Conservation (phyloP, 331 rosid genomes). For the Malus hybrid region DNA sequence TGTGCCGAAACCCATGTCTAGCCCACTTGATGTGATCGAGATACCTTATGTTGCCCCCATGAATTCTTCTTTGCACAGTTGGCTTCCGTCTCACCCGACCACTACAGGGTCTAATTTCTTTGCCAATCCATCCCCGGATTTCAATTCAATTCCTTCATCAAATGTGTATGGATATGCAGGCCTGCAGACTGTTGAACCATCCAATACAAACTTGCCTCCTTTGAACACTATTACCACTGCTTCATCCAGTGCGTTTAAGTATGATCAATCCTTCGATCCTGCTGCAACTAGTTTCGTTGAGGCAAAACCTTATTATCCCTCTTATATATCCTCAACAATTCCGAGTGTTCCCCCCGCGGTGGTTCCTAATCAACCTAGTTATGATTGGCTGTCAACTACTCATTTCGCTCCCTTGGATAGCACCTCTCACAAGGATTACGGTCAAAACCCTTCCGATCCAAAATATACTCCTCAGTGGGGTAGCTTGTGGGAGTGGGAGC, state of each 20-base stretch:
- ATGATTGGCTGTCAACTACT: slow-evolving; percentile 38
- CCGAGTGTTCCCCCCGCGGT: slow-evolving; percentile 25
- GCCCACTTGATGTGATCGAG: slow-evolving; percentile 43
- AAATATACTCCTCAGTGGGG: slow-evolving; percentile 25
- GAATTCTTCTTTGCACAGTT: slow-evolving; percentile 32
- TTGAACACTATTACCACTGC: slow-evolving; percentile 24
- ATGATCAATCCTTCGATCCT: slow-evolving; percentile 21
- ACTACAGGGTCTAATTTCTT: slow-evolving; percentile 31
- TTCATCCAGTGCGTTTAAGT: slow-evolving; percentile 19
- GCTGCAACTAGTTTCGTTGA: slow-evolving; percentile 28
- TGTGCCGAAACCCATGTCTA: slow-evolving; percentile 16
- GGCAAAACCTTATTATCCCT: slow-evolving; percentile 38
- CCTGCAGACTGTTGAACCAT: slow-evolving; percentile 16
- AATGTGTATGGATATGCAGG: slow-evolving; percentile 17
- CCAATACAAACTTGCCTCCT: slow-evolving; percentile 33
- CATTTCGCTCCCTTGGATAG: slow-evolving; percentile 23
- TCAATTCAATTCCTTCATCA: slow-evolving; percentile 26
- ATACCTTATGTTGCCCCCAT: slow-evolving; percentile 25
- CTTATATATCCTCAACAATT: slow-evolving; percentile 27
- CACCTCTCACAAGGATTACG: slow-evolving; percentile 20
- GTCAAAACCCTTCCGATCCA: slow-evolving; percentile 20
- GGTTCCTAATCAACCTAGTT: slow-evolving; percentile 25
- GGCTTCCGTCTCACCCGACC: slow-evolving; percentile 25
- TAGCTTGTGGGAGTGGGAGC: slow-evolving; percentile 37
- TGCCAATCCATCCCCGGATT: slow-evolving; percentile 25